These are phyloP conservation scores for Fusarium odoratissimum DNA, from an alignment of 2,329 filamentous ascomycete genomes.

Conservation along the genomic window DNA sequence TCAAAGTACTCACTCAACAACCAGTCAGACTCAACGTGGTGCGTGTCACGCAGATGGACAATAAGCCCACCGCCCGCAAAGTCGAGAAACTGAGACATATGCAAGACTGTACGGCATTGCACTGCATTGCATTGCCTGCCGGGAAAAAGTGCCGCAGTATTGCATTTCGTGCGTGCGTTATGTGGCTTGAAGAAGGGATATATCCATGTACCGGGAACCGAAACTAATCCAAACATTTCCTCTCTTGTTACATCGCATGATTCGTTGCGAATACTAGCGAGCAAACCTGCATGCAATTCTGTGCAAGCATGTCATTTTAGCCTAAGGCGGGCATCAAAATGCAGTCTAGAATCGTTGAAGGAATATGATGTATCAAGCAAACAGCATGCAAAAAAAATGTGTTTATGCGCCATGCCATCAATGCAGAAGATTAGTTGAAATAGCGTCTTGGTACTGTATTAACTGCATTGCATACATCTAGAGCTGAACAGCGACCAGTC, in stretches of 20 bases:
- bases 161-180: not conserved
- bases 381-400: not conserved
- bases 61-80: constrained; percentile 12
- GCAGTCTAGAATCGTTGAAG: not conserved
- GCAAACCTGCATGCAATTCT: constrained; percentile 20
- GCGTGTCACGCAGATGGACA: constrained; percentile 6
- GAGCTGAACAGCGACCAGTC: not conserved
- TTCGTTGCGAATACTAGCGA: not conserved
- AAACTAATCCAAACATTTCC: not conserved
- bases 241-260: not conserved
- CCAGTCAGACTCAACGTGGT: constrained; percentile 11
- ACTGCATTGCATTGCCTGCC: not conserved
- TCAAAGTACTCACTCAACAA: not conserved
- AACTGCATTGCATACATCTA: not conserved
- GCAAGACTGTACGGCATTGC: not conserved
- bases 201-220: constrained; percentile 21
- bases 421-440: not conserved
- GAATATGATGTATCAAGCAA: constrained; percentile 22
- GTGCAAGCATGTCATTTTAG: constrained; percentile 5
- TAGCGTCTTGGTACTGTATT: not conserved
- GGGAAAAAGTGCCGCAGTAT: not conserved
- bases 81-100: not conserved
- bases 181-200: constrained; percentile 9
- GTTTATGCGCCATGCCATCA: not conserved
- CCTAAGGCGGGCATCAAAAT: not conserved